Conservation (phyloP, 148 eudicot species). For the Limonium bicolor region DNA sequence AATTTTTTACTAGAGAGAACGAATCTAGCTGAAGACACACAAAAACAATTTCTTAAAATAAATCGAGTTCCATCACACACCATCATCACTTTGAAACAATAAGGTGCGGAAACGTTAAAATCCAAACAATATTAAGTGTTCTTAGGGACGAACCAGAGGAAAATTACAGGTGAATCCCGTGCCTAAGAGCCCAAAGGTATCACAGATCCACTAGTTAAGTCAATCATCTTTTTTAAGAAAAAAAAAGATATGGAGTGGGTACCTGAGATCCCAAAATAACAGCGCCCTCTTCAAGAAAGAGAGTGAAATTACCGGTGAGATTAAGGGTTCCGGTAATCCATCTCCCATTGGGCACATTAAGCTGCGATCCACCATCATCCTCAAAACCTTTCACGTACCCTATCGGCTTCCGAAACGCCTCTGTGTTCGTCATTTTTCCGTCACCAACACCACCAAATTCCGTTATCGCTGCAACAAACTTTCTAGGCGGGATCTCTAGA, state of each 20-base stretch:
- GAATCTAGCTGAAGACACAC: no score
- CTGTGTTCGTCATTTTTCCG: constrained; percentile 66
- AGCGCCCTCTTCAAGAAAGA: constrained; percentile 79
- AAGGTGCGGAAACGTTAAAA: no score
- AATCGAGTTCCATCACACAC: no score
- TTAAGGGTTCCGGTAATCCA: constrained; percentile 94
- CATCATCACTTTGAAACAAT: no score
- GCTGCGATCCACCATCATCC: constrained; percentile 49
- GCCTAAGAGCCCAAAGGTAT: no score
- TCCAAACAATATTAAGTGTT: no score
- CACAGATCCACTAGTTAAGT: no score
- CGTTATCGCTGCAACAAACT: constrained; percentile 33
- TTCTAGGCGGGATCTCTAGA: constrained; percentile 25
- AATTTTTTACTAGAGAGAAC: no score
- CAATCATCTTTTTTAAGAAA: no score
- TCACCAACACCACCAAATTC: constrained; percentile 93
- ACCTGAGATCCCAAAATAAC: constrained; percentile 89
- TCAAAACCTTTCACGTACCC: constrained; percentile 26
- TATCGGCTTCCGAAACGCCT: constrained; percentile 63
- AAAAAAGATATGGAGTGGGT: constrained; percentile 3
- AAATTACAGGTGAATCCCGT: no score
- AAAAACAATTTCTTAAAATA: no score
- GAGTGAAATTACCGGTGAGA: constrained; percentile 79
- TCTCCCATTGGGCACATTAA: constrained; percentile 63
- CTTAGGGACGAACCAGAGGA: no score